Conservation (phyloP, 805 yeast genomes). For the Clavispora asparagi region DNA sequence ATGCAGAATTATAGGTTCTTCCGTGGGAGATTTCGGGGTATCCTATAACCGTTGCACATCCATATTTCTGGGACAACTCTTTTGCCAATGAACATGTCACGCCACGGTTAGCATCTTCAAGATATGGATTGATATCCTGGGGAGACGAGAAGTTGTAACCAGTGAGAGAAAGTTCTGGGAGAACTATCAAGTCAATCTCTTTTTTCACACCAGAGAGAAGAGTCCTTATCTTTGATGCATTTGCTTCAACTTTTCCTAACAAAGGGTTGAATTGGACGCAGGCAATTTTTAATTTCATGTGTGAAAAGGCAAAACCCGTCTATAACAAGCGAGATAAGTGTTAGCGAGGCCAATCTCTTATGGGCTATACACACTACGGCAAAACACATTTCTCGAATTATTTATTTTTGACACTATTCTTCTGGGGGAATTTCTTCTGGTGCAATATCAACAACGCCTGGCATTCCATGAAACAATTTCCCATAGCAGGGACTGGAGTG, state of each 20-base stretch:
- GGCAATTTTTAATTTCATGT: constrained; percentile 53
- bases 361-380: too few relatives aligned
- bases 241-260: constrained; percentile 54
- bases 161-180: constrained; percentile 82
- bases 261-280: constrained; percentile 64
- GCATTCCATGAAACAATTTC: constrained; percentile 48
- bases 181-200: constrained; percentile 59
- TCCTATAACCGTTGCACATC: constrained; percentile 72
- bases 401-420: background rate
- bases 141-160: constrained; percentile 65
- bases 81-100: constrained; percentile 54
- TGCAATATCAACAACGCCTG: constrained; percentile 12
- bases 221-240: constrained; percentile 41
- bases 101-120: constrained; percentile 46
- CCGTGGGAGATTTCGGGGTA: constrained; percentile 59
- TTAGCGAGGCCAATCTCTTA: too few relatives aligned
- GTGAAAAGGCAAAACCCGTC: background rate
- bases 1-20: constrained; percentile 64
- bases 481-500: constrained; percentile 41
- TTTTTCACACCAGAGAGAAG: constrained; percentile 27
- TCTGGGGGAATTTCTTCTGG: background rate
- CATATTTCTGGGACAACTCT: constrained; percentile 41
- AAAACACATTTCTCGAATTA: too few relatives aligned
- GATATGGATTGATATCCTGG: constrained; percentile 48
- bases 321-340: too few relatives aligned